Percentiles rank a stretch among this genome's conserved stretches.
These are phyloP conservation scores for Mentha longifolia DNA, from an alignment of 257 asterid species.

Conservation along the genomic window DNA sequence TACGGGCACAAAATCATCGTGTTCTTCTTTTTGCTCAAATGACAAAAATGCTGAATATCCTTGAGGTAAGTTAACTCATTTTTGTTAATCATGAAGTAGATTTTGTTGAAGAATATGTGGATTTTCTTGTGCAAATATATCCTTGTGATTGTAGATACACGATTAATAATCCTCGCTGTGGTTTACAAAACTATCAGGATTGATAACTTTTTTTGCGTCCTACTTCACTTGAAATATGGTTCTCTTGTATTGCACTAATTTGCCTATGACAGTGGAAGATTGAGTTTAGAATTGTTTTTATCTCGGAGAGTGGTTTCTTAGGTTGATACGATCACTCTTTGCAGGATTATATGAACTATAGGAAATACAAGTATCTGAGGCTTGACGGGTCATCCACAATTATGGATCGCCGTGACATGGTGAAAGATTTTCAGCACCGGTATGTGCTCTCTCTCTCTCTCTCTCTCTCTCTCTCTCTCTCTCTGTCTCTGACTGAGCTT, in stretches of 20 bases:
- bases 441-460: conserved; percentile 35
- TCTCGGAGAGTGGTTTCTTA: neutral
- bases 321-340: conserved; percentile 37
- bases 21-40: conserved; percentile 96
- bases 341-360: conserved; percentile 96
- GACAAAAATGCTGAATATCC: conserved; percentile 95
- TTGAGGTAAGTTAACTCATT: conserved; percentile 64
- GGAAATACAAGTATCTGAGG: conserved; percentile 86
- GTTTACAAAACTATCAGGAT: too few relatives aligned
- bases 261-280: neutral
- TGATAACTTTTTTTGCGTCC: too few relatives aligned
- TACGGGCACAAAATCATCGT: conserved; percentile 87
- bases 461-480: conserved; percentile 5
- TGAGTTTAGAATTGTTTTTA: neutral
- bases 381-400: conserved; percentile 97
- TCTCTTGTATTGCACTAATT: neutral
- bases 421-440: conserved; percentile 98
- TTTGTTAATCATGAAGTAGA: conserved; percentile 15
- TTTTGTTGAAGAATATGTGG: conserved; percentile 9
- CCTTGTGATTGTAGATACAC: conserved; percentile 10
- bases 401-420: conserved; percentile 98
- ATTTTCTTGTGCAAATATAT: conserved; percentile 15
- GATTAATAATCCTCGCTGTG: too few relatives aligned
- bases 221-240: too few relatives aligned
- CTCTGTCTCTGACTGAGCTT: conserved; percentile 16